phyloP scores from a whole-genome alignment of 176 grass and related monocot species.

The Hsuehochloa calcarea region DNA sequence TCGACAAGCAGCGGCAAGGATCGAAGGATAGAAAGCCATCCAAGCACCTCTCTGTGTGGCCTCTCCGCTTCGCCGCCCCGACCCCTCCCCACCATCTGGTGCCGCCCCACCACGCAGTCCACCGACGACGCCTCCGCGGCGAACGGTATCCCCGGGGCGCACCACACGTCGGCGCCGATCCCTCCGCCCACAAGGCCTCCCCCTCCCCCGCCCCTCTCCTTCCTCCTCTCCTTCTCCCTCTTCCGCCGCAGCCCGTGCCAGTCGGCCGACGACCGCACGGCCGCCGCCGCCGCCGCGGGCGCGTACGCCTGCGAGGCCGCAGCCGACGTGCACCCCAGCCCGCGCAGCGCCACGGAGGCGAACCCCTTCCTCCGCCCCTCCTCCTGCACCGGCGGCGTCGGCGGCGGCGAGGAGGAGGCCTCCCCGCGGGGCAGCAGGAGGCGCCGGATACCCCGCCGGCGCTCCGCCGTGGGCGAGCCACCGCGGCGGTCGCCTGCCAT shows the following conservation, averaged over 20 bases:
- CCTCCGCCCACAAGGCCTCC: conserved; percentile 38
- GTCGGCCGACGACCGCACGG: conserved; percentile 74
- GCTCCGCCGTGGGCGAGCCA: conserved; percentile 36
- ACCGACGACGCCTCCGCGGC: conserved; percentile 88
- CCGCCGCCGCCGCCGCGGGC: conserved; percentile 41
- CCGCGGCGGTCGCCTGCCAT: conserved; percentile 39
- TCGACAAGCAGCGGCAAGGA: not conserved
- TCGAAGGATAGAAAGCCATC: not conserved
- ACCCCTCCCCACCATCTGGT: conserved; percentile 50
- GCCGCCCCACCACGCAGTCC: conserved; percentile 82
- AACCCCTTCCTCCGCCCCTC: conserved; percentile 50
- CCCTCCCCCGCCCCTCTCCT: conserved; percentile 30
- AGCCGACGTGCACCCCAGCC: conserved; percentile 69
- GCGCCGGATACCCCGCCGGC: conserved; percentile 50
- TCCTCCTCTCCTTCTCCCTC: conserved; percentile 52
- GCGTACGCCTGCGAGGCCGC: conserved; percentile 60
- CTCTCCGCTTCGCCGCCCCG: conserved; percentile 51
- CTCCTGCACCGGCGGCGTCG: not conserved
- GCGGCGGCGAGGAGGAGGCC: not conserved
- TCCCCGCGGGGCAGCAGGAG: conserved; percentile 41
- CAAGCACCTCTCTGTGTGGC: conserved; percentile 70
- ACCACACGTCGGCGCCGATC: conserved; percentile 82
- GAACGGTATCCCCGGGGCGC: conserved; percentile 79
- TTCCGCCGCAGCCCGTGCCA: conserved; percentile 65
- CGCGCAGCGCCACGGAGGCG: conserved; percentile 64